A percentile compares a stretch with the other conserved stretches of the same genome.
Evolutionary conservation across 768 basidiomycete species (phyloP).

Genomic region (Termitomyces sp.): DNA sequence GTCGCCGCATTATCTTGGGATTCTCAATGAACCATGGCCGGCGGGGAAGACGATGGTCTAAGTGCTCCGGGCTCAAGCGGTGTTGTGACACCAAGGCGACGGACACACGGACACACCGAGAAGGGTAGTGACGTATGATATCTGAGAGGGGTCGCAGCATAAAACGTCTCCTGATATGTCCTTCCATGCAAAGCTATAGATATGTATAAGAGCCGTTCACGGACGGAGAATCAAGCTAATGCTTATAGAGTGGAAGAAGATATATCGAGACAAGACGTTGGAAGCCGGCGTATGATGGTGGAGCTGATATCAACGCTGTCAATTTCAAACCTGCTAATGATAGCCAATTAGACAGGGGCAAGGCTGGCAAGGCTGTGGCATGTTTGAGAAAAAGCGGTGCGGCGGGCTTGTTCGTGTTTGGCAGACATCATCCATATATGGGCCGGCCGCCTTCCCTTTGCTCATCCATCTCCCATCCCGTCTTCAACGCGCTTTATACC

Average conservation of each 20-base stretch:
- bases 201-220: neutral
- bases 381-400: conserved; percentile 15
- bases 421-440: conserved; percentile 19
- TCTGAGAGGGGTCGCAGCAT: too few relatives aligned
- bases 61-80: neutral
- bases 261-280: neutral
- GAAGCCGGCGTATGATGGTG: neutral
- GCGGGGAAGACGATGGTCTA: neutral
- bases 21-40: neutral
- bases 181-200: neutral
- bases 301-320: neutral
- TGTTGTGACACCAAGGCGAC: neutral
- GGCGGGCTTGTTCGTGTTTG: conserved; percentile 29
- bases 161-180: neutral
- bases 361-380: conserved; percentile 6
- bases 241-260: neutral
- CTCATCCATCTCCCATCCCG: conserved; percentile 6
- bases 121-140: neutral
- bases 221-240: neutral
- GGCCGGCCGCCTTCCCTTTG: conserved; percentile 1
- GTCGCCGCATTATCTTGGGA: neutral
- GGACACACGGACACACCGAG: neutral
- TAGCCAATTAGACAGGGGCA: neutral
- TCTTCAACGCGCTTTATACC: conserved; percentile 21
- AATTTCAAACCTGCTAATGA: neutral